Base-by-base conservation (phyloP, 371 early-diverging fungal genomes). In the Rhizopus delemar region DNA sequence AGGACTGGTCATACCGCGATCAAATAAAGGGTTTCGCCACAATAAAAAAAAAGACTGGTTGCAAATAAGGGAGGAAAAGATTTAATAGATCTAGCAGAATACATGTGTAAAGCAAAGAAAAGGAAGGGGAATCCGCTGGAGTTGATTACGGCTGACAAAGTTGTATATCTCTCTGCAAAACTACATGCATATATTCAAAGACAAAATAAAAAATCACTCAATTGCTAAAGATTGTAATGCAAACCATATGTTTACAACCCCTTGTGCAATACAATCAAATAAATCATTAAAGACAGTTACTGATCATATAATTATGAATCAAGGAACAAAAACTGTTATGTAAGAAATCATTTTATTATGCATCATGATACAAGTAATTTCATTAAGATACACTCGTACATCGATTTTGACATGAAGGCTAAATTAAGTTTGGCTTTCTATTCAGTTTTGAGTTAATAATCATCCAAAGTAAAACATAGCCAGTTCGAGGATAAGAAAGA, bases 391-490 rank as follows among this genome's bases (percentile, higher is more conserved):
- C 43, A 43, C 43, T 43, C 43, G 0, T 43, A 7, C 43, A 43
- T 43, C 4, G 43, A 43, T 43, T 43, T 43, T 43, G 43, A 43
- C 43, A 2, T 43, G 43, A 43, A 5, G 43, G 43, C 22, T 22
- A 43, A 43, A 5, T 15, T 43, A 5, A 43, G 4, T 4, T 43
- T 43, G 3, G 15, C 43, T 43, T 43, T 53, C 43, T 5, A 41
- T 32, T 41, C 32, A 41, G 29, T 31, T 41, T 53, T 53, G 29
- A 53, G 53, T 53, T 53, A 32, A 52, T 39, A 52, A 39, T 41
- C 57, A 46, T 16, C 48, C 2, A 49, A 46, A 49, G 70, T 59
- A 33, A 65, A 41, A 55, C 77, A 54, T 41, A 55, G 56, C 54
- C 9, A 11, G 31, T 57, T 62, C 52, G 3, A 46, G 13, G 57